Conservation (phyloP, 768 basidiomycete species). For the Omphalotus guepiniiformis region DNA sequence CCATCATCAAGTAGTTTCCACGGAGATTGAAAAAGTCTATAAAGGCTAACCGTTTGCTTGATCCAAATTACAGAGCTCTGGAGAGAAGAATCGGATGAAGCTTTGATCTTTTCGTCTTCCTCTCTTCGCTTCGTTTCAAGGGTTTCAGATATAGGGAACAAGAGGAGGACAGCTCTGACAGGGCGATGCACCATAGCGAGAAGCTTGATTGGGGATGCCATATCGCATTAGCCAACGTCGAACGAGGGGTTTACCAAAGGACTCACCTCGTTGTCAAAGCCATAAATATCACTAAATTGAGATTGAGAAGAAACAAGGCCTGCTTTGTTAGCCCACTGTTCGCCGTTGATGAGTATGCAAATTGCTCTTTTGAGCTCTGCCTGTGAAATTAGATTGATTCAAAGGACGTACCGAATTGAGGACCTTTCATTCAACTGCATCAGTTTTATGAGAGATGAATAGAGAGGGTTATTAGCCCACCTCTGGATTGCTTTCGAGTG, state of each 20-base stretch:
- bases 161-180: conserved; percentile 77
- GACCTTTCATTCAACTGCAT: conserved; percentile 29
- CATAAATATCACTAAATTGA: conserved; percentile 68
- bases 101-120: conserved; percentile 58
- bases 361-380: conserved; percentile 2
- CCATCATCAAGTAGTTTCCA: not conserved
- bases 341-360: not conserved
- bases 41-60: conserved; percentile 75
- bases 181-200: conserved; percentile 67
- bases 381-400: not conserved
- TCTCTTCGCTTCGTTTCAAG: conserved; percentile 45
- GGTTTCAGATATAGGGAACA: conserved; percentile 69
- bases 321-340: conserved; percentile 66
- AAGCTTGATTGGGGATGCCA: conserved; percentile 38
- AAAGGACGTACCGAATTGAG: conserved; percentile 38
- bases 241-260: not conserved
- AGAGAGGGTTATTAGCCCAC: conserved; percentile 13
- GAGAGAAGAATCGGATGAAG: conserved; percentile 47
- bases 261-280: conserved; percentile 62
- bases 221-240: not conserved
- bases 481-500: conserved; percentile 71
- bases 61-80: conserved; percentile 62
- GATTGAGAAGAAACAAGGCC: conserved; percentile 49
- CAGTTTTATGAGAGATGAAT: conserved; percentile 4
- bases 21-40: not conserved